phyloP scores from a whole-genome alignment of 306 rosid genomes.

The Sphenostylis stenocarpa region DNA sequence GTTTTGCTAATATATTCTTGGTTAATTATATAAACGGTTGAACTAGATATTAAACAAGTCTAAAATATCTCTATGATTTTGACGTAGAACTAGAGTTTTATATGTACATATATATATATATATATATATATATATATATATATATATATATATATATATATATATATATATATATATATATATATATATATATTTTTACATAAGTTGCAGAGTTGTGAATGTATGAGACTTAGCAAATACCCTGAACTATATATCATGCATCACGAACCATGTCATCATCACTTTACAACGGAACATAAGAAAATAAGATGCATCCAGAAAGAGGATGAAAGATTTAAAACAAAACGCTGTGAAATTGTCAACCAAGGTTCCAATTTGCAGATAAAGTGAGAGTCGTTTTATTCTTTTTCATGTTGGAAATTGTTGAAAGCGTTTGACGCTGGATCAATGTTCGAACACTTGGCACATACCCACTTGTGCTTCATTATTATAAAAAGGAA shows the following conservation, averaged over 20 bases:
- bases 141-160: not conserved
- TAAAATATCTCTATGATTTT: not conserved
- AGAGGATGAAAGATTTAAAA: constrained; percentile 12
- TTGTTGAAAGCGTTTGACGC: constrained; percentile 22
- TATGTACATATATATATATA: not conserved
- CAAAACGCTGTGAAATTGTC: constrained; percentile 25
- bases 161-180: not conserved
- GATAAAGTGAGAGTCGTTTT: constrained; percentile 18
- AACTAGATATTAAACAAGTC: not conserved
- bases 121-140: too few species aligned
- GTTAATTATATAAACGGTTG: not conserved
- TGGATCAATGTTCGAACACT: constrained; percentile 31
- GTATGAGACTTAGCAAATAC: not conserved
- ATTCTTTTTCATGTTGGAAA: constrained; percentile 26
- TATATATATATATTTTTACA: not conserved
- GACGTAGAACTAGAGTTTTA: not conserved
- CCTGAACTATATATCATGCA: not conserved
- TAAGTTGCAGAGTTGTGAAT: not conserved
- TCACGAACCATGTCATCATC: not conserved
- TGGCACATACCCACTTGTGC: constrained; percentile 27
- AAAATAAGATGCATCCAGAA: constrained; percentile 17
- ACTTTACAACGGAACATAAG: not conserved
- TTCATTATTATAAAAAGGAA: constrained; percentile 34
- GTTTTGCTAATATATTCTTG: too few species aligned
- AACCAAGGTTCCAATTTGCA: constrained; percentile 13